Evolutionary conservation across 495 filamentous ascomycete species (phyloP).

Genomic region (Filosporella fistucella): DNA sequence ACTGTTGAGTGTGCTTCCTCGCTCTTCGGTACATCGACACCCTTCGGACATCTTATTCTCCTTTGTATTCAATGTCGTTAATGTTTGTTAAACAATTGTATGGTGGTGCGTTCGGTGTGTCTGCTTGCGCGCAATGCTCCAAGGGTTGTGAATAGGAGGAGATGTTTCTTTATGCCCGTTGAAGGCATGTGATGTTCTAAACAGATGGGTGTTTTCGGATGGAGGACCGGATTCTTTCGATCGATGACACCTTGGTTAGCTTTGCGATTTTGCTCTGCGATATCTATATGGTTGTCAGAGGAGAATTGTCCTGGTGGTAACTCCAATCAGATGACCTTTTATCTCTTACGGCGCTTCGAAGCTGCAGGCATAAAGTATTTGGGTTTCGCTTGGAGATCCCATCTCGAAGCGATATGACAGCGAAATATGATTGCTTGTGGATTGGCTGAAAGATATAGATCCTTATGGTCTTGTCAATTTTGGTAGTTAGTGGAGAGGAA

Average conservation of each 20-base stretch:
- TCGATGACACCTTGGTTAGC: conserved; percentile 18
- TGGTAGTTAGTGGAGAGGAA: conserved; percentile 19
- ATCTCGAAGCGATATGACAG: neutral
- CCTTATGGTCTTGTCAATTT: conserved; percentile 13
- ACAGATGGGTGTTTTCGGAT: conserved; percentile 21
- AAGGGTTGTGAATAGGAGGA: conserved; percentile 18
- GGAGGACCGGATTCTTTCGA: conserved; percentile 22
- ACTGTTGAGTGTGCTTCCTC: conserved; percentile 7
- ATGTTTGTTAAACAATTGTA: conserved; percentile 24
- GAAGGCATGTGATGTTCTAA: conserved; percentile 16
- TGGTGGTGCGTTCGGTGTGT: conserved; percentile 1
- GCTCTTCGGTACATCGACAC: conserved; percentile 10
- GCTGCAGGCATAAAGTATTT: too few species aligned
- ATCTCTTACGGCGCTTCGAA: neutral
- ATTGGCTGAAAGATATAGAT: conserved; percentile 16
- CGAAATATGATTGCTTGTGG: conserved; percentile 23
- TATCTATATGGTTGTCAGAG: too few species aligned
- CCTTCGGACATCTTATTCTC: conserved; percentile 14
- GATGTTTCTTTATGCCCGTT: conserved; percentile 5
- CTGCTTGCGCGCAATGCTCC: conserved; percentile 3
- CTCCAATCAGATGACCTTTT: conserved; percentile 10
- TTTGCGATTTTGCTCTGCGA: too few species aligned
- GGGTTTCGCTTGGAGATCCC: too few species aligned
- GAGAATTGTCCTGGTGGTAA: conserved; percentile 15
- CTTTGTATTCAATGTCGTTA: conserved; percentile 25